Base-by-base conservation (phyloP, 257 asterid genomes). In the Anisodus tanguticus region DNA sequence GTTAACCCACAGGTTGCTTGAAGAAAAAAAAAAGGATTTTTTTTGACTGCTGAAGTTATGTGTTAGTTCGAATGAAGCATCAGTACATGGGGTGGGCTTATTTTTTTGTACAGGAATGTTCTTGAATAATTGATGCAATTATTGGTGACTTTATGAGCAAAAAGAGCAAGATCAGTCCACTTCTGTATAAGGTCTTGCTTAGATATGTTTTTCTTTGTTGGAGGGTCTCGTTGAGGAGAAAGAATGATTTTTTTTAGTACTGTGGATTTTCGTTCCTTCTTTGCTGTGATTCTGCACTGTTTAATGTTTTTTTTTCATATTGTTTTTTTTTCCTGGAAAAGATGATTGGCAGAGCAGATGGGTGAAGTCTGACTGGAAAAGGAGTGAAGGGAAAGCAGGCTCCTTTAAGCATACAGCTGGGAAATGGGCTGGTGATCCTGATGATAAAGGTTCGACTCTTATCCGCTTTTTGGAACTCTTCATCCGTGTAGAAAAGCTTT, bases 301-400 rank as follows among this genome's bases (percentile, higher is more conserved):
- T 53, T 51, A 76, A 51, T 76, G 41, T 13, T 5, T 17, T 41
- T 0, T 15, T 5, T 58, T 58, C 6, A 8, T 69, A 16, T 39
- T 78, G 19, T 71, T 16, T 67, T 66, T 80, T 67, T 58, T 35
- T 64, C 49, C 0, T 22, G 26, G 10, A 83, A 78, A 86, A 93
- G 98, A 90, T 89, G 98, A 96, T 83, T 96, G 99, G 98, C 94
- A 89, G 85, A 91, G 90, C 78, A 87, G 97, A 82, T 94, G 99
- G 98, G 98, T 96, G 88, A 91, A 22, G 90, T 96, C 99, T 45
- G 98, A 96, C 85, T 96, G 99, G 99, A 96, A 96, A 84, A 90
- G 85, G 87, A 88, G 90, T 45, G 99, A 96, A 87, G 99, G 99
- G 79, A 96, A 96, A 93, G 99, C 99, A 57, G 98, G 98, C 16